A percentile compares a stretch with the other conserved stretches of the same genome.
Conservation (phyloP, 148 eudicot genomes). For the Cornus suecica region DNA sequence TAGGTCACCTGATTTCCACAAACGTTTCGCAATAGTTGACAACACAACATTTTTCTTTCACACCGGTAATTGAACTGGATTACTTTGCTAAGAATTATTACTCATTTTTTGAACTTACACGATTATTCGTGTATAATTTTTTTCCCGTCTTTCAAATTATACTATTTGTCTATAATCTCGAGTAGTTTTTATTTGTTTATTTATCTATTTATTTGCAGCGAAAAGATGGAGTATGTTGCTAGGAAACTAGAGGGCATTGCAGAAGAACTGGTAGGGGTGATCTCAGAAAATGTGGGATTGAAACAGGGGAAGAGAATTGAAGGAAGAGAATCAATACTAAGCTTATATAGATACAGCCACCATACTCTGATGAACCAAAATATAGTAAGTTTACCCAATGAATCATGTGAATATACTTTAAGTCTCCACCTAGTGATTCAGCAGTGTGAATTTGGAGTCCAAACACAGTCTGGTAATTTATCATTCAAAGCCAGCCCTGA, state of each 20-base stretch:
- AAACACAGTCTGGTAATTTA: constrained; percentile 39
- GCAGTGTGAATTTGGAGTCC: constrained; percentile 49
- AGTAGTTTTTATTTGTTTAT: too few species aligned
- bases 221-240: constrained; percentile 56
- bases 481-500: constrained; percentile 49
- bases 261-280: constrained; percentile 47
- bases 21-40: too few species aligned
- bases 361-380: constrained; percentile 24
- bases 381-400: constrained; percentile 24
- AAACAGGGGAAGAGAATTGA: constrained; percentile 33
- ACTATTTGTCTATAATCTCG: too few species aligned
- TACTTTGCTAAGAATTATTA: too few species aligned
- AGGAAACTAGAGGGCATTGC: constrained; percentile 50
- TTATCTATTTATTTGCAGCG: constrained; percentile 30
- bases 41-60: too few species aligned
- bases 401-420: constrained; percentile 44
- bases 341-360: constrained; percentile 55
- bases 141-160: too few species aligned
- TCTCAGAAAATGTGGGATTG: constrained; percentile 27
- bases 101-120: too few species aligned
- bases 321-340: constrained; percentile 46
- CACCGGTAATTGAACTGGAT: too few species aligned
- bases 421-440: constrained; percentile 60
- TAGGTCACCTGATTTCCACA: too few species aligned
- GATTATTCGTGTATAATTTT: too few species aligned